Conservation (phyloP, 371 early-diverging fungal genomes). For the Basidiobolus heterosporus region DNA sequence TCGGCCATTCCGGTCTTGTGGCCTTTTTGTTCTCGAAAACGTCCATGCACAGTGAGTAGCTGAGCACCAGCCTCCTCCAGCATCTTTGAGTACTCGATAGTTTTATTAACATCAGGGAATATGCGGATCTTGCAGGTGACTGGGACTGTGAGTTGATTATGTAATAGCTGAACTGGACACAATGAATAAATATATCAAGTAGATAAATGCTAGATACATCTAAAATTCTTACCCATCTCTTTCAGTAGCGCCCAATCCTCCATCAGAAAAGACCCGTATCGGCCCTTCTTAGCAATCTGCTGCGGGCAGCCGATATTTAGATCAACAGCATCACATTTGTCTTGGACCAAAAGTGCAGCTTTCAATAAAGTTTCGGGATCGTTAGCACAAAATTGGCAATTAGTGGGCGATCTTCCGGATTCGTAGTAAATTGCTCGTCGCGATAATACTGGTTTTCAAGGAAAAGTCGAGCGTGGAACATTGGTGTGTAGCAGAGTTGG, state of each 20-base stretch:
- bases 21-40: constrained; percentile 93
- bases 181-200: constrained; percentile 7
- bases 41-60: constrained; percentile 91
- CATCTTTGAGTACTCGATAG: constrained; percentile 93
- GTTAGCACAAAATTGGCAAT: constrained; percentile 98
- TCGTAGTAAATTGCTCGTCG: constrained; percentile 58
- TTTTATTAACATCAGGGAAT: constrained; percentile 79
- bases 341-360: constrained; percentile 73
- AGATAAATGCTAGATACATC: not conserved
- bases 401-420: constrained; percentile 65
- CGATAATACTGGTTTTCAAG: constrained; percentile 44
- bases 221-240: constrained; percentile 28
- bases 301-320: constrained; percentile 98
- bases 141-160: constrained; percentile 77
- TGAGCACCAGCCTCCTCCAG: constrained; percentile 83
- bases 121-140: constrained; percentile 96
- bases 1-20: constrained; percentile 92
- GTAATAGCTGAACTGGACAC: constrained; percentile 40
- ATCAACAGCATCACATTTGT: constrained; percentile 90
- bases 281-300: constrained; percentile 84
- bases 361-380: constrained; percentile 70
- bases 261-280: constrained; percentile 92
- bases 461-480: constrained; percentile 91
- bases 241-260: constrained; percentile 90
- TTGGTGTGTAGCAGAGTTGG: constrained; percentile 93